Evolutionary conservation across 768 basidiomycete genomes (phyloP).

Genomic region (Candolleomyces eurysporus): DNA sequence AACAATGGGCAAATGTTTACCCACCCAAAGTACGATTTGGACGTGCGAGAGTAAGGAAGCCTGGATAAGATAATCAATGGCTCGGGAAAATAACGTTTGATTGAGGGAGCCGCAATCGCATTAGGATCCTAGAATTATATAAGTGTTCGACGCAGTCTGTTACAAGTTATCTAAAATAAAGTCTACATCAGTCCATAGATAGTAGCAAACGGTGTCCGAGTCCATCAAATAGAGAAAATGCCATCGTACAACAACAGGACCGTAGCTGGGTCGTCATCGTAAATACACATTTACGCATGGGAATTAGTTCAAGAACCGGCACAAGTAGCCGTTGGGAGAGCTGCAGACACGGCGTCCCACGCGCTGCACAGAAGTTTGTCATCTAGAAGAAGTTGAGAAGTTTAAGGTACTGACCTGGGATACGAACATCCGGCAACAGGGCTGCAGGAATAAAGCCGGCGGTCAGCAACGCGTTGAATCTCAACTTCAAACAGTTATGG

Average conservation of each 20-base stretch:
- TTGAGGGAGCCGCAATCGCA: neutral
- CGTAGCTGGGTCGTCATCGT: neutral
- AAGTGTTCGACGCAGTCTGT: neutral
- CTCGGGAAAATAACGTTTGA: neutral
- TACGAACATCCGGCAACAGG: constrained; percentile 64
- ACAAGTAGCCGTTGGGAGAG: constrained; percentile 48
- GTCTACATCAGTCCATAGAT: constrained; percentile 1
- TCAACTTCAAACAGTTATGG: neutral
- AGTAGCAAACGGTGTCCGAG: neutral
- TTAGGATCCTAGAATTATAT: neutral
- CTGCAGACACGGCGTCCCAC: constrained; percentile 55
- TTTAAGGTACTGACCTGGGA: constrained; percentile 41
- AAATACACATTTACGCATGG: constrained; percentile 1
- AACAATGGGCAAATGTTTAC: neutral
- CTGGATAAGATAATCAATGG: neutral
- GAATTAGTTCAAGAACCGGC: constrained; percentile 18
- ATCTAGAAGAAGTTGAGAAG: constrained; percentile 1
- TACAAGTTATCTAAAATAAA: neutral
- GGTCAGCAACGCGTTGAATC: constrained; percentile 1
- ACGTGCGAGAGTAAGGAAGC: constrained; percentile 2
- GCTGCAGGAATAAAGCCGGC: constrained; percentile 18
- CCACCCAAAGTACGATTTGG: constrained; percentile 9
- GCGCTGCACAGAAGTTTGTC: constrained; percentile 30
- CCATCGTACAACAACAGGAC: neutral
- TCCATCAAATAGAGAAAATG: neutral